Conservation (phyloP, 495 filamentous ascomycete species). For the Aspergillus campestris region DNA sequence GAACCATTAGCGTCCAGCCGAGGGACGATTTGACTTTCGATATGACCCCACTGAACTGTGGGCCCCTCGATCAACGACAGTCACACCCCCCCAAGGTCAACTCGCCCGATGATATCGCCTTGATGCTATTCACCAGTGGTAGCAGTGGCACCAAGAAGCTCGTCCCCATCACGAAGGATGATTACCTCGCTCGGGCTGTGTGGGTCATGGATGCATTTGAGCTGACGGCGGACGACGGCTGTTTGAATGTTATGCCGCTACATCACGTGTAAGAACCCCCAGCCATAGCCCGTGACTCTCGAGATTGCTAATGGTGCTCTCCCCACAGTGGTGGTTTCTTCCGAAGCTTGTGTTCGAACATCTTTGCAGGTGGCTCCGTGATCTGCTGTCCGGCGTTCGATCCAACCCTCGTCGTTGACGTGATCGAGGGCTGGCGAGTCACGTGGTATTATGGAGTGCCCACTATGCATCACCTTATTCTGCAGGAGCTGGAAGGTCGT, state of each 20-base stretch:
- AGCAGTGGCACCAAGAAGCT: conserved; percentile 40
- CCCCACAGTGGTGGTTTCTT: conserved; percentile 23
- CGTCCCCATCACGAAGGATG: conserved; percentile 30
- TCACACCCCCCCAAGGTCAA: conserved; percentile 2
- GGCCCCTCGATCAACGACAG: neutral
- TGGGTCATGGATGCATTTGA: conserved; percentile 35
- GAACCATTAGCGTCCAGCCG: conserved; percentile 9
- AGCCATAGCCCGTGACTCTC: too few relatives aligned
- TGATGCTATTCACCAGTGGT: conserved; percentile 39
- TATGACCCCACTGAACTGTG: neutral
- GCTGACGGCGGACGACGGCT: conserved; percentile 23
- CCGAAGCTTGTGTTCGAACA: conserved; percentile 32
- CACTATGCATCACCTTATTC: conserved; percentile 38
- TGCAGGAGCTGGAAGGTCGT: conserved; percentile 22
- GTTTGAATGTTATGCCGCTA: conserved; percentile 42
- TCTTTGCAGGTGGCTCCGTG: conserved; percentile 30
- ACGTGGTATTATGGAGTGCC: conserved; percentile 46
- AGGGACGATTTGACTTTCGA: conserved; percentile 12
- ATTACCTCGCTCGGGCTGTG: conserved; percentile 27
- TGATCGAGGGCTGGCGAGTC: conserved; percentile 25
- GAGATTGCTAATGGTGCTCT: too few relatives aligned
- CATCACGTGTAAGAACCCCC: conserved; percentile 28
- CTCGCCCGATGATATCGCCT: conserved; percentile 22
- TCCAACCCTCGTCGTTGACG: conserved; percentile 40
- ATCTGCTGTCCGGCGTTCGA: conserved; percentile 40